phyloP scores from a whole-genome alignment of 192 early-diverging fungal genomes.

The Podila clonocystis region DNA sequence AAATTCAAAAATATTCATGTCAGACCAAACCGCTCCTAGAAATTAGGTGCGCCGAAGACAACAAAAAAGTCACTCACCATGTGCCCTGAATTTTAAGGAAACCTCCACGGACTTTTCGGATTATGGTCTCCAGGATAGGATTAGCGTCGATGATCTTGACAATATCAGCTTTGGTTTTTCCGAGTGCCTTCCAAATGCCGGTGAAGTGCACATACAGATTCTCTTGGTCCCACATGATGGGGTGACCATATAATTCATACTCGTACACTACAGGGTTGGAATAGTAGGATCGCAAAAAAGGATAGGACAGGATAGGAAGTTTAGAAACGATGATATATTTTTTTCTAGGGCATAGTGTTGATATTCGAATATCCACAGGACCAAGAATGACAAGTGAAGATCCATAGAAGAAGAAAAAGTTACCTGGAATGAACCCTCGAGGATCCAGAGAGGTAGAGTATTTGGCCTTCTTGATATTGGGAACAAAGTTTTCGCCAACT shows the following conservation, averaged over 20 bases:
- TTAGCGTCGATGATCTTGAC: slow-evolving; percentile 70
- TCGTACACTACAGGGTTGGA: slow-evolving; percentile 58
- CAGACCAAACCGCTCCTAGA: too few species aligned
- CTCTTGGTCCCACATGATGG: slow-evolving; percentile 74
- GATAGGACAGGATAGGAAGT: neutral
- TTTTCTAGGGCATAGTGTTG: neutral
- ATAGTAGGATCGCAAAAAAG: neutral
- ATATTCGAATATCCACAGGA: too few species aligned
- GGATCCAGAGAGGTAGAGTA: slow-evolving; percentile 71
- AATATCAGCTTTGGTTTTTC: slow-evolving; percentile 68
- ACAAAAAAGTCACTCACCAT: slow-evolving; percentile 43
- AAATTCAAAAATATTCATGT: too few species aligned
- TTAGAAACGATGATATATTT: neutral
- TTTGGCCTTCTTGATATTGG: slow-evolving; percentile 63
- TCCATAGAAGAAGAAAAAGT: neutral
- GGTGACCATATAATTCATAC: slow-evolving; percentile 64
- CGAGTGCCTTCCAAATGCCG: slow-evolving; percentile 69
- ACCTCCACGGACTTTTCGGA: slow-evolving; percentile 68
- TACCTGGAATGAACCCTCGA: slow-evolving; percentile 70
- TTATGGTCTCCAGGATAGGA: slow-evolving; percentile 58
- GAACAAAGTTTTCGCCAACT: slow-evolving; percentile 42
- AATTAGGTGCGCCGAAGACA: neutral
- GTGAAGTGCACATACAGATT: slow-evolving; percentile 69
- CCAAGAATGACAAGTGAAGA: too few species aligned
- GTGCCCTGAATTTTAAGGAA: slow-evolving; percentile 71